Evolutionary conservation across 129 eudicot species (phyloP).

Genomic region (Artemisia tridentata): DNA sequence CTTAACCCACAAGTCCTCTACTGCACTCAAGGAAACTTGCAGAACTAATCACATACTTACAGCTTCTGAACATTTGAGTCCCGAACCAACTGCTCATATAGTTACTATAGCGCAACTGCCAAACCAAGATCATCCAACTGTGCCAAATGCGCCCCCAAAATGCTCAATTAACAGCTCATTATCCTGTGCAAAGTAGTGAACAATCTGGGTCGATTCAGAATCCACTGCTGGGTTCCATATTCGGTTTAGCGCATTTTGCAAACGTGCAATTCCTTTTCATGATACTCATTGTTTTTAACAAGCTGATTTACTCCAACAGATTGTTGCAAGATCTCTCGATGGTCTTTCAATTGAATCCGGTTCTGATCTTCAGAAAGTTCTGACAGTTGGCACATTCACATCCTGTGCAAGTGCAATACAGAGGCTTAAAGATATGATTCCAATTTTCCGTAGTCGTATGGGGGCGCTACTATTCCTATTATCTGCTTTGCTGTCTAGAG

Average conservation of each 20-base stretch:
- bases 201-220: conserved; percentile 35
- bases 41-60: conserved; percentile 23
- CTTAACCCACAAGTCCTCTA: too few relatives aligned
- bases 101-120: background rate
- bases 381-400: conserved; percentile 60
- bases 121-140: conserved; percentile 19
- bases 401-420: conserved; percentile 54
- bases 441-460: conserved; percentile 83
- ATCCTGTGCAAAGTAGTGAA: conserved; percentile 43
- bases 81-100: background rate
- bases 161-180: conserved; percentile 28
- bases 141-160: conserved; percentile 30
- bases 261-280: background rate
- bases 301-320: conserved; percentile 37
- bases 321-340: conserved; percentile 67
- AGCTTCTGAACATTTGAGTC: conserved; percentile 23
- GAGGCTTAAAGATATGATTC: conserved; percentile 74
- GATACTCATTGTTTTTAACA: conserved; percentile 11
- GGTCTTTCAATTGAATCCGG: conserved; percentile 80
- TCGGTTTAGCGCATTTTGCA: background rate
- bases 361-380: conserved; percentile 63
- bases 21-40: too few relatives aligned
- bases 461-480: conserved; percentile 87
- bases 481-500: conserved; percentile 96
- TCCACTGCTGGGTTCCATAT: conserved; percentile 1